Conservation (phyloP, 768 basidiomycete genomes). For the Dendrothele bispora region DNA sequence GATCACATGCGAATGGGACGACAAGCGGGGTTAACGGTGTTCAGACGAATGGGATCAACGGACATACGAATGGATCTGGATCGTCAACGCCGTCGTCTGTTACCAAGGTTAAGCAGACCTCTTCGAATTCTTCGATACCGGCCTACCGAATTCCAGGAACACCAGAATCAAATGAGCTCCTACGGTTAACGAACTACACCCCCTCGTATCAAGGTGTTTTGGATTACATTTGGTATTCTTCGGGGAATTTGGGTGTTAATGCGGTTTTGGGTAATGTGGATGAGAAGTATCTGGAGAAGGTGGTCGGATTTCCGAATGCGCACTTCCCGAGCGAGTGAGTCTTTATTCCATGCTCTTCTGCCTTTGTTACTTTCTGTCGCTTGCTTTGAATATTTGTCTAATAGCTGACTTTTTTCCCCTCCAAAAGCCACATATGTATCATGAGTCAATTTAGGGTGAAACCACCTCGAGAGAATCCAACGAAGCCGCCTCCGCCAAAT, state of each 20-base stretch:
- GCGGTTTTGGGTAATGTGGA: slow-evolving; percentile 91
- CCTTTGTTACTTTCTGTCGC: slow-evolving; percentile 8
- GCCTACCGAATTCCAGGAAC: slow-evolving; percentile 40
- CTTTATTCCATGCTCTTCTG: slow-evolving; percentile 1
- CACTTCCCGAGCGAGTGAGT: slow-evolving; percentile 98
- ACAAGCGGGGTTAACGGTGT: too few relatives aligned
- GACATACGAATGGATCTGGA: too few relatives aligned
- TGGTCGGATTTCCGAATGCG: slow-evolving; percentile 94
- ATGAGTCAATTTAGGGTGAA: slow-evolving; percentile 78
- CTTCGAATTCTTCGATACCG: too few relatives aligned
- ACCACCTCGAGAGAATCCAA: slow-evolving; percentile 52
- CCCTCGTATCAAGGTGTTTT: slow-evolving; percentile 85
- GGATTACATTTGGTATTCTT: slow-evolving; percentile 94
- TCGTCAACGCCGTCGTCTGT: background rate
- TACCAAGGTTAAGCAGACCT: too few relatives aligned
- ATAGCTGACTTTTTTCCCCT: slow-evolving; percentile 7
- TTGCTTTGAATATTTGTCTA: slow-evolving; percentile 11
- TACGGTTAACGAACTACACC: slow-evolving; percentile 86
- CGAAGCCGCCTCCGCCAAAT: slow-evolving; percentile 22
- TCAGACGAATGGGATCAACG: too few relatives aligned
- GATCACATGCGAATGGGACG: too few relatives aligned
- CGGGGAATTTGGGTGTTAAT: slow-evolving; percentile 69
- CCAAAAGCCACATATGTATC: slow-evolving; percentile 68
- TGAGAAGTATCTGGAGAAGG: slow-evolving; percentile 78
- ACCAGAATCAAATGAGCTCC: slow-evolving; percentile 39